Percentiles rank a stretch among this genome's conserved stretches.
These are phyloP conservation scores for Fusarium sp. DNA, from an alignment of 2,329 filamentous ascomycete species.

Conservation along the genomic window DNA sequence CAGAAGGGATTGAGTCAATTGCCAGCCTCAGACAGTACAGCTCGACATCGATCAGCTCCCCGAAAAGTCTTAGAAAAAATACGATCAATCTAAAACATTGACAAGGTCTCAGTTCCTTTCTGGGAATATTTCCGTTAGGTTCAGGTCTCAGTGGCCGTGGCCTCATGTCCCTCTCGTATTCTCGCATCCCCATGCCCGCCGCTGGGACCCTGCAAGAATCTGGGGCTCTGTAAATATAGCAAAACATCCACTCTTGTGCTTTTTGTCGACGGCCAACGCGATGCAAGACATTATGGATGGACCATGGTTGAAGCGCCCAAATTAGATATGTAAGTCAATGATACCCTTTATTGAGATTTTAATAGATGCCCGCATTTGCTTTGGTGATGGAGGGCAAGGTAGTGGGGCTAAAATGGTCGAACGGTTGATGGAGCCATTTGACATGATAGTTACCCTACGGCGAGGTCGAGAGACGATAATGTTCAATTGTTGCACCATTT, in stretches of 20 bases:
- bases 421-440: background rate
- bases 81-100: constrained; percentile 10
- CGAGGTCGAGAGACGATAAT: background rate
- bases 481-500: background rate
- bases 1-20: background rate
- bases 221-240: constrained; percentile 32
- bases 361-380: background rate
- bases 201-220: constrained; percentile 16
- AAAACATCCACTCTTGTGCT: constrained; percentile 16
- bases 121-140: background rate
- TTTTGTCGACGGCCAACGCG: background rate
- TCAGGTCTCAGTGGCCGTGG: constrained; percentile 7
- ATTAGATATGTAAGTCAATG: background rate
- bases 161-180: constrained; percentile 26
- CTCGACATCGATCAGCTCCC: background rate
- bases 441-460: background rate
- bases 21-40: background rate
- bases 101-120: constrained; percentile 1
- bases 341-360: background rate
- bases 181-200: constrained; percentile 11
- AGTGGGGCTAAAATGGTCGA: background rate
- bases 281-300: constrained; percentile 10
- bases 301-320: background rate
- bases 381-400: background rate
- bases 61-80: background rate